Evolutionary conservation across 1,139 yeast species (phyloP).

Genomic region (Saccharomyces hybrid): DNA sequence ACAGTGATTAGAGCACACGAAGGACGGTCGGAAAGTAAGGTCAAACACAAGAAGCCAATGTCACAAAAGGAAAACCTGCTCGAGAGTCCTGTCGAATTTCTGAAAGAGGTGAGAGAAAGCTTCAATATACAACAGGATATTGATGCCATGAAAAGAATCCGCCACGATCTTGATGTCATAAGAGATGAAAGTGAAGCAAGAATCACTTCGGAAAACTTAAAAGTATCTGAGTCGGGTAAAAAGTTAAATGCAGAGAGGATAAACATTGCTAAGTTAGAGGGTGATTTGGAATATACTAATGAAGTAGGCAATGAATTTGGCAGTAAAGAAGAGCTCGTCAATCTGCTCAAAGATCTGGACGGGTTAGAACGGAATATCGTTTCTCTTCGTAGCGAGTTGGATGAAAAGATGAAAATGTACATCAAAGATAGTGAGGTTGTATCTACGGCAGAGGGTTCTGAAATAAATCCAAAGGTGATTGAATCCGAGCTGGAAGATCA

Average conservation of each 20-base stretch:
- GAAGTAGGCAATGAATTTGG: slow-evolving; percentile 13
- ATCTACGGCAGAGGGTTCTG: slow-evolving; percentile 7
- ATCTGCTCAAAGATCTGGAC: slow-evolving; percentile 19
- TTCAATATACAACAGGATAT: slow-evolving; percentile 21
- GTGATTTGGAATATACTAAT: slow-evolving; percentile 10
- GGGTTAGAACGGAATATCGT: slow-evolving; percentile 16
- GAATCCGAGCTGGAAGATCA: slow-evolving; percentile 10
- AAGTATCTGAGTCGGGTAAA: slow-evolving; percentile 8
- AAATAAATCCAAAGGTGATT: slow-evolving; percentile 3
- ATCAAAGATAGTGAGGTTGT: slow-evolving; percentile 7
- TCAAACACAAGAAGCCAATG: not conserved
- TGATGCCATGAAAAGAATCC: slow-evolving; percentile 14
- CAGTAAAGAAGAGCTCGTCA: slow-evolving; percentile 13
- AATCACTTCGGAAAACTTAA: slow-evolving; percentile 8
- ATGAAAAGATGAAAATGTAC: slow-evolving; percentile 12
- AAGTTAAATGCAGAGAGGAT: slow-evolving; percentile 7
- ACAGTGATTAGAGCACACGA: too few relatives aligned
- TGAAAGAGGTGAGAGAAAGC: slow-evolving; percentile 22
- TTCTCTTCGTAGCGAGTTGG: slow-evolving; percentile 14
- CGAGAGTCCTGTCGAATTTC: slow-evolving; percentile 18
- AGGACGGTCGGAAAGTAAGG: too few relatives aligned
- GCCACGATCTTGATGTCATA: slow-evolving; percentile 11
- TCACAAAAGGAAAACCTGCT: slow-evolving; percentile 22
- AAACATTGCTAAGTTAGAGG: slow-evolving; percentile 7
- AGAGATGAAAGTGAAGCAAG: slow-evolving; percentile 10